Conservation (phyloP, 345 rosid genomes). For the Atalantia buxifolia region DNA sequence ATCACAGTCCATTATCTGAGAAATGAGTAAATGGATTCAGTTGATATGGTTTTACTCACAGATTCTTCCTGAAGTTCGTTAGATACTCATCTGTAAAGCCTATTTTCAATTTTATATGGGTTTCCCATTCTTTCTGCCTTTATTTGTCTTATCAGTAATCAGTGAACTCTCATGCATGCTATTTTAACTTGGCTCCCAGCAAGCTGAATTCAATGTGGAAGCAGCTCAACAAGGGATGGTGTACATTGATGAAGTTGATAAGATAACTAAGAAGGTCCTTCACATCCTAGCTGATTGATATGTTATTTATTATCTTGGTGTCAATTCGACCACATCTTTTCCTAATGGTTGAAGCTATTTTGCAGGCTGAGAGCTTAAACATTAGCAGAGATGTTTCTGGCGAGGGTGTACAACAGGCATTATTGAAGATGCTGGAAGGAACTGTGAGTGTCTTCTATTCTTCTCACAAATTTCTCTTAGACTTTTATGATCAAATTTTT, state of each 20-base stretch:
- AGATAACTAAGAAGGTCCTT: constrained; percentile 87
- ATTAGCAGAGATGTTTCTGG: constrained; percentile 97
- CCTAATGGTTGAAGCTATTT: constrained; percentile 5
- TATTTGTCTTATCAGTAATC: background rate
- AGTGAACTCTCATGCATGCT: constrained; percentile 2
- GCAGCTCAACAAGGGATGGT: constrained; percentile 97
- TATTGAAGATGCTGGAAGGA: constrained; percentile 95
- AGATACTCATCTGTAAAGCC: background rate
- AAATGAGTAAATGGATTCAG: background rate
- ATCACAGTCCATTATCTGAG: background rate
- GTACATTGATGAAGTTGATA: constrained; percentile 97
- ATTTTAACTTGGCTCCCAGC: constrained; percentile 43
- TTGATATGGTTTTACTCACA: background rate
- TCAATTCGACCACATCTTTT: background rate
- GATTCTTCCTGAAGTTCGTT: background rate
- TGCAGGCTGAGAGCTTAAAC: constrained; percentile 93
- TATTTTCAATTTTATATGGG: background rate
- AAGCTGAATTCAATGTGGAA: constrained; percentile 84
- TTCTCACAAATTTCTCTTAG: background rate
- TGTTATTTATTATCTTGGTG: background rate
- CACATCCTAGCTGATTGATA: background rate
- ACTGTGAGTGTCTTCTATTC: constrained; percentile 60
- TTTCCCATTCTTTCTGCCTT: constrained; percentile 2
- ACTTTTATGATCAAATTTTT: background rate
- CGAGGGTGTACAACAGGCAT: constrained; percentile 97